Evolutionary conservation across 768 basidiomycete species (phyloP).

Genomic region (Mycena rebaudengoi): DNA sequence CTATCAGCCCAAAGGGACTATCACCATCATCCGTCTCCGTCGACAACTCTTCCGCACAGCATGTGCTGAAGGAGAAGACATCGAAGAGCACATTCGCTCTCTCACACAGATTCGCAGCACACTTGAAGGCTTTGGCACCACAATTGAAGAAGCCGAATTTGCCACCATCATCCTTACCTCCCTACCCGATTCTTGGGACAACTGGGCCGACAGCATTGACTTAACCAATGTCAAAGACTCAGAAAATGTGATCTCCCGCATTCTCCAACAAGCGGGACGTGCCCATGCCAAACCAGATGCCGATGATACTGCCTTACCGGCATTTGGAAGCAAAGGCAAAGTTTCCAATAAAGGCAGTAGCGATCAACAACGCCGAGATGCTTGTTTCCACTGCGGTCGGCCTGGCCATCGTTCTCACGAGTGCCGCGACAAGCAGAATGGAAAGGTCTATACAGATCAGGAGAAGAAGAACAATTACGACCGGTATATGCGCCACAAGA

Average conservation of each 20-base stretch:
- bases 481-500: not conserved
- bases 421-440: constrained; percentile 7
- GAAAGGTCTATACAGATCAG: not conserved
- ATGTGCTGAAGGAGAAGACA: constrained; percentile 39
- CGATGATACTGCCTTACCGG: not conserved
- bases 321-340: not conserved
- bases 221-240: constrained; percentile 18
- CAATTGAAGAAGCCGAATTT: constrained; percentile 40
- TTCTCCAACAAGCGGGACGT: constrained; percentile 29
- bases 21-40: constrained; percentile 33
- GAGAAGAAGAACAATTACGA: not conserved
- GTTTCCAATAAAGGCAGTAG: not conserved
- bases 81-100: constrained; percentile 41
- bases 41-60: constrained; percentile 34
- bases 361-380: not conserved
- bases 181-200: constrained; percentile 43
- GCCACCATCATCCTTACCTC: constrained; percentile 38
- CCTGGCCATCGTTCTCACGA: not conserved
- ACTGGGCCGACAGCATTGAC: constrained; percentile 34
- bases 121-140: constrained; percentile 27
- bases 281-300: not conserved
- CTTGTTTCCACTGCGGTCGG: constrained; percentile 1
- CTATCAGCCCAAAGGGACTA: constrained; percentile 35
- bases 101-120: constrained; percentile 34
- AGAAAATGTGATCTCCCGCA: constrained; percentile 27